Percentiles rank a stretch among this genome's conserved stretches.
These are phyloP conservation scores for Pythium aristosporum DNA, from an alignment of 352 stramenopile genomes.

Conservation along the genomic window DNA sequence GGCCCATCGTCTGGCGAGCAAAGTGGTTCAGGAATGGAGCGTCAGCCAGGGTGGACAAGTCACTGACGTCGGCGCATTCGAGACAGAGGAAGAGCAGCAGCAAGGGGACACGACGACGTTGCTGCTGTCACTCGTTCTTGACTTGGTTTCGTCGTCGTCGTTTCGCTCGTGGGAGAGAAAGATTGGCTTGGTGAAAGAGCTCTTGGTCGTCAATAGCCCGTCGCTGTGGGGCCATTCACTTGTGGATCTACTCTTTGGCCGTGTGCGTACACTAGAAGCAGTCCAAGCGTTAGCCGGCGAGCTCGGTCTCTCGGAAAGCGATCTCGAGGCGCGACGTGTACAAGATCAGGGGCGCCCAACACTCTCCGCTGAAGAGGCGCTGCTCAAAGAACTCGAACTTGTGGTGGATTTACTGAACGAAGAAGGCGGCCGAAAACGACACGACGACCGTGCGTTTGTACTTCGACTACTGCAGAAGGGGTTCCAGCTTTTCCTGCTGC, in stretches of 20 bases:
- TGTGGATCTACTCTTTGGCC: conserved; percentile 45
- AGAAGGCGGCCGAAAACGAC: conserved; percentile 25
- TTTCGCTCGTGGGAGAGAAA: conserved; percentile 70
- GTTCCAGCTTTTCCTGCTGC: conserved; percentile 40
- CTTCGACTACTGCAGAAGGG: conserved; percentile 62
- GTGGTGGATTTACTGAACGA: conserved; percentile 65
- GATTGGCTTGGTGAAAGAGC: conserved; percentile 14
- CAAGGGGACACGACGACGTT: conserved; percentile 30
- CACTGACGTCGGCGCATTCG: not conserved
- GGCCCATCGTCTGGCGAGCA: conserved; percentile 44
- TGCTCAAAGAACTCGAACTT: conserved; percentile 65
- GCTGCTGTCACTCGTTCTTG: conserved; percentile 61
- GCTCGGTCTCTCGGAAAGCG: conserved; percentile 59
- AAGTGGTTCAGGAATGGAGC: conserved; percentile 33
- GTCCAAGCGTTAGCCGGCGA: conserved; percentile 54
- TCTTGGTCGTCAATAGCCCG: conserved; percentile 7
- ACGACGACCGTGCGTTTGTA: conserved; percentile 43
- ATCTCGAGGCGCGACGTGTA: conserved; percentile 51
- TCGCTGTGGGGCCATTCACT: conserved; percentile 52
- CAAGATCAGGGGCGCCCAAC: conserved; percentile 25
- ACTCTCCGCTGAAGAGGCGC: conserved; percentile 36
- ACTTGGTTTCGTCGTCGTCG: conserved; percentile 59
- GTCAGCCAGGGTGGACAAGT: not conserved
- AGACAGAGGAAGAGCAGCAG: conserved; percentile 2
- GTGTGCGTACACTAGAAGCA: conserved; percentile 53